Conservation (phyloP, 1,139 yeast species). For the Suhomyces chickasaworum region DNA sequence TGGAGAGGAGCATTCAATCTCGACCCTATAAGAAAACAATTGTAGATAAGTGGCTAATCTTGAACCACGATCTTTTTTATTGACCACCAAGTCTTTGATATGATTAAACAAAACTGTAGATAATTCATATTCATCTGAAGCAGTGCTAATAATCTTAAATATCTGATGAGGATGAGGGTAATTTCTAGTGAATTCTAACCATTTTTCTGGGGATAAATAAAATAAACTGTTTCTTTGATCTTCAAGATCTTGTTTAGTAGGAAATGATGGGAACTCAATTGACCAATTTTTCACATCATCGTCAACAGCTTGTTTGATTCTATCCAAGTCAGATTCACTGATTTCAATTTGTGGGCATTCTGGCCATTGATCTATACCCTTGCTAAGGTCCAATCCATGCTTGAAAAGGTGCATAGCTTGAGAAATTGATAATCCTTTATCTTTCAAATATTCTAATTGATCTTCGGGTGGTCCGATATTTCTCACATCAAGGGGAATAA, state of each 20-base stretch:
- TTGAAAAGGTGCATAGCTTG: slow-evolving; percentile 44
- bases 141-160: slow-evolving; percentile 5
- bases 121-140: slow-evolving; percentile 7
- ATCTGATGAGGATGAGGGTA: slow-evolving; percentile 10
- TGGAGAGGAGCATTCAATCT: slow-evolving; percentile 11
- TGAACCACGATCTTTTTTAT: slow-evolving; percentile 14
- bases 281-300: slow-evolving; percentile 21
- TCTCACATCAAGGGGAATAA: slow-evolving; percentile 48
- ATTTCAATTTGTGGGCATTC: slow-evolving; percentile 29
- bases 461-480: slow-evolving; percentile 55
- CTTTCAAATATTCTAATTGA: slow-evolving; percentile 48
- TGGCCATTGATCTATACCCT: slow-evolving; percentile 25
- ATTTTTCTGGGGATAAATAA: slow-evolving; percentile 7
- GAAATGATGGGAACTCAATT: slow-evolving; percentile 17
- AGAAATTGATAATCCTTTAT: slow-evolving; percentile 41
- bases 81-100: slow-evolving; percentile 16
- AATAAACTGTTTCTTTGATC: slow-evolving; percentile 43
- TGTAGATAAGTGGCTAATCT: slow-evolving; percentile 14
- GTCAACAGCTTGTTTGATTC: slow-evolving; percentile 14
- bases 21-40: slow-evolving; percentile 14
- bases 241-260: slow-evolving; percentile 22
- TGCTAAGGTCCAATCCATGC: slow-evolving; percentile 25
- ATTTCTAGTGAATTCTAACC: slow-evolving; percentile 7
- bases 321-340: slow-evolving; percentile 27
- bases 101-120: slow-evolving; percentile 17